phyloP scores from a whole-genome alignment of 495 filamentous ascomycete species.

The Aspergillus bridgeri region DNA sequence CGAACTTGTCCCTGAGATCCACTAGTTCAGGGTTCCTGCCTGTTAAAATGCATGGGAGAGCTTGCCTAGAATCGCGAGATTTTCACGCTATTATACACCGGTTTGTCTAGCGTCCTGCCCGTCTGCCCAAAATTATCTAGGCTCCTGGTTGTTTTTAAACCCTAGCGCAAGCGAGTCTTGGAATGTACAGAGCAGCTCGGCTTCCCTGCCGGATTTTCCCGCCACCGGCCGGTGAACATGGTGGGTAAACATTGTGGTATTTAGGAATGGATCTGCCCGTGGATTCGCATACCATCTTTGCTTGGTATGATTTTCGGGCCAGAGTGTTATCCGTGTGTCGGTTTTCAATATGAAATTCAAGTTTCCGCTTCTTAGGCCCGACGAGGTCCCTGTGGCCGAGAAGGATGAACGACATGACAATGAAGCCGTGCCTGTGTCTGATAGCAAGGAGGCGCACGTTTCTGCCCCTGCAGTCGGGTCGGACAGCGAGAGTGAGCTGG shows the following conservation, averaged over 20 bases:
- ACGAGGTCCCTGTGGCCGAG: not conserved
- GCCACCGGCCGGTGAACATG: too few species aligned
- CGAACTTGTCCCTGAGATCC: not conserved
- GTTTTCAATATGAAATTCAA: not conserved
- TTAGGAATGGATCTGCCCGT: not conserved
- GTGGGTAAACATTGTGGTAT: not conserved
- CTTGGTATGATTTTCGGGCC: too few species aligned
- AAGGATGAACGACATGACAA: not conserved
- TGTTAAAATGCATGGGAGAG: not conserved
- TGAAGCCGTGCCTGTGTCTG: not conserved
- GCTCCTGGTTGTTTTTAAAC: not conserved
- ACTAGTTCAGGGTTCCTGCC: not conserved
- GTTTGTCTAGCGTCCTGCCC: not conserved
- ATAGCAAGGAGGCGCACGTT: not conserved
- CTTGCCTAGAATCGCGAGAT: not conserved
- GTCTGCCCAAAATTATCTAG: not conserved
- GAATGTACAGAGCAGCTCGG: not conserved
- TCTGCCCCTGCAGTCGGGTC: not conserved
- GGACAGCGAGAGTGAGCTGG: slow-evolving; percentile 8
- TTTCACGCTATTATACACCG: too few species aligned
- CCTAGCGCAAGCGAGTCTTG: not conserved
- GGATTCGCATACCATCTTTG: not conserved
- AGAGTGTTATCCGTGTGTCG: too few species aligned
- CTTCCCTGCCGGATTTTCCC: not conserved
- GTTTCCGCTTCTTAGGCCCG: not conserved